Evolutionary conservation across 768 basidiomycete genomes (phyloP), one percentile per base, ranked within the genome.

Genomic region (Kondoa subrosea): DNA sequence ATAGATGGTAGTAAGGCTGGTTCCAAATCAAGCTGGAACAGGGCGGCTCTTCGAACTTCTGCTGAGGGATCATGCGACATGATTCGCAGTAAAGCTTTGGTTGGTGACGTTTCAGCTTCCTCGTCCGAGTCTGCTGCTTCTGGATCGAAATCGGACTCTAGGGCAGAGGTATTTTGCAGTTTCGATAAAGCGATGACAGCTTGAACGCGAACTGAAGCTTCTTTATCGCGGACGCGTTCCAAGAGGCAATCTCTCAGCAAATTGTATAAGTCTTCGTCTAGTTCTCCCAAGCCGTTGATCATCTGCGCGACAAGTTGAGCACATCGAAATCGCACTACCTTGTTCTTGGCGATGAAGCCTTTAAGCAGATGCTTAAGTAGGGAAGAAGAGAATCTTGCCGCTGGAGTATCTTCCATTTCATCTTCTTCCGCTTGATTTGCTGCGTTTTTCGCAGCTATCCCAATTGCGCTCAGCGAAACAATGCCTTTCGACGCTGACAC

Each of bases 321-420:
- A 33, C 85, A 85, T 25, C 92, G 84, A 74, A 85, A 93, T 3
- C 92, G 83, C 50, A 89, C 85, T 57, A 80, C 81, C 78, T 92
- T 96, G 78, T 93, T 89, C 76, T 91, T 93, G 2, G 90, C 85
- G 21, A 79, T 72, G 76, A 90, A 89, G 1, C 90, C 91, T 68
- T 81, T 81, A 68, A 91, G 78, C 31, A 93, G 81, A 74, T 85
- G 89, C 61, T 82, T 82, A 57, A 91, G 78, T 4, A 91, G 78
- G 56, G 83, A 81, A 2, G 82, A 77, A 1, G 86, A 79, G 73
- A 92, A 88, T 69, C 89, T 80, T 0, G 88, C 81, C 0, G 84
- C 81, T 0, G 85, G 77, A 0, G 85, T 87, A 2, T 88, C 86
- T 27, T 87, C 85, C 12, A 77, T 77, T 25, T 78, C 78, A 1